Evolutionary conservation across 208 protist species (phyloP).

Genomic region (Acanthamoeba sp.): DNA sequence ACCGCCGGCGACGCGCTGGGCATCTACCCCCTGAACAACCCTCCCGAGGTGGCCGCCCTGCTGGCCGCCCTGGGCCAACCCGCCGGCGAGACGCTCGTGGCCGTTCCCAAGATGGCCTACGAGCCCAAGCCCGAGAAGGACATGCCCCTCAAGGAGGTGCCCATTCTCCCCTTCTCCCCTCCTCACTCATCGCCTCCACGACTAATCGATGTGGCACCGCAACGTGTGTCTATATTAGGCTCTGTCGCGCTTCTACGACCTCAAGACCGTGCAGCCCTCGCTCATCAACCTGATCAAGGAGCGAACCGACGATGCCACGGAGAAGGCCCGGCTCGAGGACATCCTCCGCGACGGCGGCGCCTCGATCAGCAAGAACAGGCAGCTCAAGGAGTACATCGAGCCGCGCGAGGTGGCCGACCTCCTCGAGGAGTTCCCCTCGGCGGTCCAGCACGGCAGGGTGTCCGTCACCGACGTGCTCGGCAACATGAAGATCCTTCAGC

Average conservation of each 20-base stretch:
- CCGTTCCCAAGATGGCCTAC: constrained; percentile 61
- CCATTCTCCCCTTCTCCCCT: neutral
- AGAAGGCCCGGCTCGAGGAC: constrained; percentile 57
- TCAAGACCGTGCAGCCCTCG: constrained; percentile 30
- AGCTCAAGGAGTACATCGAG: constrained; percentile 55
- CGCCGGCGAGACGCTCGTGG: neutral
- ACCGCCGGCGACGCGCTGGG: constrained; percentile 94
- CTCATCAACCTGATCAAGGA: constrained; percentile 28
- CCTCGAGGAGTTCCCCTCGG: constrained; percentile 68
- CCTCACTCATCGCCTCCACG: too few relatives aligned
- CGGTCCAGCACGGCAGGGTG: neutral
- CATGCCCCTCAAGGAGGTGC: constrained; percentile 31
- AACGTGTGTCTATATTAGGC: neutral
- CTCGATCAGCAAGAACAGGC: constrained; percentile 66
- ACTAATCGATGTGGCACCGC: too few relatives aligned
- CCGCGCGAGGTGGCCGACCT: constrained; percentile 56
- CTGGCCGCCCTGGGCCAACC: constrained; percentile 2
- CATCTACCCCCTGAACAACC: constrained; percentile 93
- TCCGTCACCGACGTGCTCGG: constrained; percentile 77
- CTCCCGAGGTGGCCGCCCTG: constrained; percentile 70
- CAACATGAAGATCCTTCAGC: constrained; percentile 94
- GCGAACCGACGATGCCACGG: neutral
- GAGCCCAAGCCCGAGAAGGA: constrained; percentile 22
- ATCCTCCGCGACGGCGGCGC: neutral
- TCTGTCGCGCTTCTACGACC: constrained; percentile 42